Percentiles rank a stretch among this genome's conserved stretches.
Evolutionary conservation across 2,329 filamentous ascomycete species (phyloP).

Genomic region (Fusarium pininemorale): DNA sequence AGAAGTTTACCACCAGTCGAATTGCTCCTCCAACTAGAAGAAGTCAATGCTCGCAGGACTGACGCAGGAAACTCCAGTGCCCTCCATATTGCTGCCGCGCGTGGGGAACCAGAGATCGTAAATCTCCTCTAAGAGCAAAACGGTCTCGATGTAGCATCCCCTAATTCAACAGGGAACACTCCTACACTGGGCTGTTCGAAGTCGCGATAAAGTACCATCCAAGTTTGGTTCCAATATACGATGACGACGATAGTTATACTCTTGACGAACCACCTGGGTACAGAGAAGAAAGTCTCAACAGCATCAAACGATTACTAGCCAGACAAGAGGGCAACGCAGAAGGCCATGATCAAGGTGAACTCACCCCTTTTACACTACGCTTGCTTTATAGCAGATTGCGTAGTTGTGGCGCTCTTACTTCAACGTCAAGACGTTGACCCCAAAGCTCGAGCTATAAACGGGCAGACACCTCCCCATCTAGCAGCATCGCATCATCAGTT

Average conservation of each 20-base stretch:
- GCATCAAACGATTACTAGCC: constrained; percentile 1
- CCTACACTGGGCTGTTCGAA: constrained; percentile 9
- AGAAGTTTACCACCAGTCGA: neutral
- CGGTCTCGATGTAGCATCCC: neutral
- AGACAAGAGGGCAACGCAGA: neutral
- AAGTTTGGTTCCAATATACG: neutral
- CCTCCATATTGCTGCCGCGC: neutral
- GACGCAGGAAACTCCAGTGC: neutral
- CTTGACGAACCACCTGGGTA: neutral
- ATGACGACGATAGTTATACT: no score
- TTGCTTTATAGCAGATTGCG: neutral
- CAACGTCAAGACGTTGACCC: neutral
- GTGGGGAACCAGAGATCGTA: neutral
- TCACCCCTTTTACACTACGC: neutral
- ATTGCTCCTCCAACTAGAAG: neutral
- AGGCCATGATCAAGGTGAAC: neutral
- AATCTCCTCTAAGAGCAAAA: neutral
- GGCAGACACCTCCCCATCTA: constrained; percentile 11
- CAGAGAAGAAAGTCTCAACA: neutral
- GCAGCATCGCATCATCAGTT: neutral
- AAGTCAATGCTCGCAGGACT: neutral
- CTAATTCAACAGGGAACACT: neutral
- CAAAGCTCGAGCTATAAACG: neutral
- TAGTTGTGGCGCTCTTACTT: neutral
- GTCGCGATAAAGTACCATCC: neutral